These are phyloP conservation scores for Hypoxylon perforatum DNA, from an alignment of 495 filamentous ascomycete species.

Conservation along the genomic window DNA sequence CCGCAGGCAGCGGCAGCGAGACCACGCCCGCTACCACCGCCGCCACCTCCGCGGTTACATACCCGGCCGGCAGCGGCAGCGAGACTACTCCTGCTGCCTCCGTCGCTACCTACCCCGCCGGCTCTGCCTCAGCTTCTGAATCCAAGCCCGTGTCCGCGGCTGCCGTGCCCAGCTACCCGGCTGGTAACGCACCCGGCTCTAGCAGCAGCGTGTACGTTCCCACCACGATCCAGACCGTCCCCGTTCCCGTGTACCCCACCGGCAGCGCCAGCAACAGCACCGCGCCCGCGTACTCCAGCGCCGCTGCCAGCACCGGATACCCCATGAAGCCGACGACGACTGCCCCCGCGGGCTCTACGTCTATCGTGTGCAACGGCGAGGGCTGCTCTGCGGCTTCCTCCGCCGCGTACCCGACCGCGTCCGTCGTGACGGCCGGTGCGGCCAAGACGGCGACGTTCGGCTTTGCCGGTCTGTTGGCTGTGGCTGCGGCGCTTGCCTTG, in stretches of 20 bases:
- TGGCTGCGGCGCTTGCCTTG: constrained; percentile 26
- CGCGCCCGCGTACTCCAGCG: constrained; percentile 8
- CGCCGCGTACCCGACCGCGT: constrained; percentile 20
- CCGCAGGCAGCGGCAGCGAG: neutral
- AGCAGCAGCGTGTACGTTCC: constrained; percentile 1
- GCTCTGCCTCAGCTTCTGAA: constrained; percentile 12
- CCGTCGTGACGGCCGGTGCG: constrained; percentile 25
- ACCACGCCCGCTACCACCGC: constrained; percentile 7
- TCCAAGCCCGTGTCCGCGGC: constrained; percentile 19
- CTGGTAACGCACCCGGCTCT: neutral
- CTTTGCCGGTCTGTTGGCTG: constrained; percentile 26
- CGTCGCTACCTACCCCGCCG: constrained; percentile 12
- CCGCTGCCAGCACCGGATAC: constrained; percentile 26
- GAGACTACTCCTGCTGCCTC: constrained; percentile 5
- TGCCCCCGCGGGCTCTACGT: constrained; percentile 4
- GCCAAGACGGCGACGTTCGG: constrained; percentile 27
- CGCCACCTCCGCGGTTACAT: neutral
- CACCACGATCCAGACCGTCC: constrained; percentile 10
- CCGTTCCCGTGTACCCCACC: constrained; percentile 30
- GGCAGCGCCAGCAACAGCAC: constrained; percentile 17
- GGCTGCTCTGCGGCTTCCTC: constrained; percentile 4
- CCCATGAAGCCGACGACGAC: constrained; percentile 19
- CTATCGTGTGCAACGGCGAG: constrained; percentile 15
- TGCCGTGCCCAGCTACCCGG: constrained; percentile 26
- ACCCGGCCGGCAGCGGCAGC: constrained; percentile 1